phyloP scores from a whole-genome alignment of 164 flowering plant species.

The Piper longum region DNA sequence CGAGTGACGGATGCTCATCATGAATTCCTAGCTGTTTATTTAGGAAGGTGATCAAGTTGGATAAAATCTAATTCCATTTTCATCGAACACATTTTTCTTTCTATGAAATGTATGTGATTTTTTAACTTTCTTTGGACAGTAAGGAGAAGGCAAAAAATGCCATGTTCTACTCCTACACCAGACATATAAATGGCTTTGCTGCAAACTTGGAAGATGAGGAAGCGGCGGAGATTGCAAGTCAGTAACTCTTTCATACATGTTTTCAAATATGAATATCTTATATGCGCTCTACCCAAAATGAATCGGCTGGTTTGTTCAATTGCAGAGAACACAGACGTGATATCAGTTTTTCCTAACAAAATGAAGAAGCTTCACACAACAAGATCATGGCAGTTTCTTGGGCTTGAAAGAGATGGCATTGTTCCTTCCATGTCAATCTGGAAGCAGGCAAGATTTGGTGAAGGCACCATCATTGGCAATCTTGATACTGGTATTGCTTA shows the following conservation, averaged over 20 bases:
- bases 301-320: background rate
- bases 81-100: background rate
- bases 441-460: slow-evolving; percentile 53
- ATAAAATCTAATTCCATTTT: background rate
- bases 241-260: slow-evolving; percentile 2
- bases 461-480: slow-evolving; percentile 55
- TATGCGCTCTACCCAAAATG: background rate
- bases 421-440: slow-evolving; percentile 29
- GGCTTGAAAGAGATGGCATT: slow-evolving; percentile 26
- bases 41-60: slow-evolving; percentile 10
- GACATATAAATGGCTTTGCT: slow-evolving; percentile 57
- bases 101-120: background rate
- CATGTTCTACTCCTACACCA: slow-evolving; percentile 47
- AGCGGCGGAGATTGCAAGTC: slow-evolving; percentile 40
- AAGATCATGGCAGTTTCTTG: slow-evolving; percentile 53
- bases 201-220: slow-evolving; percentile 53
- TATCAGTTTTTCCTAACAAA: slow-evolving; percentile 44
- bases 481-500: slow-evolving; percentile 44
- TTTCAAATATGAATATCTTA: background rate
- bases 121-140: background rate
- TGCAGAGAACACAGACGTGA: slow-evolving; percentile 49
- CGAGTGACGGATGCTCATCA: slow-evolving; percentile 34
- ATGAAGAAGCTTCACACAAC: slow-evolving; percentile 50
- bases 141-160: slow-evolving; percentile 31
- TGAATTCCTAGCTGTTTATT: slow-evolving; percentile 26